Evolutionary conservation across 2,329 filamentous ascomycete species (phyloP).

Genomic region (Metarhizium brunneum): DNA sequence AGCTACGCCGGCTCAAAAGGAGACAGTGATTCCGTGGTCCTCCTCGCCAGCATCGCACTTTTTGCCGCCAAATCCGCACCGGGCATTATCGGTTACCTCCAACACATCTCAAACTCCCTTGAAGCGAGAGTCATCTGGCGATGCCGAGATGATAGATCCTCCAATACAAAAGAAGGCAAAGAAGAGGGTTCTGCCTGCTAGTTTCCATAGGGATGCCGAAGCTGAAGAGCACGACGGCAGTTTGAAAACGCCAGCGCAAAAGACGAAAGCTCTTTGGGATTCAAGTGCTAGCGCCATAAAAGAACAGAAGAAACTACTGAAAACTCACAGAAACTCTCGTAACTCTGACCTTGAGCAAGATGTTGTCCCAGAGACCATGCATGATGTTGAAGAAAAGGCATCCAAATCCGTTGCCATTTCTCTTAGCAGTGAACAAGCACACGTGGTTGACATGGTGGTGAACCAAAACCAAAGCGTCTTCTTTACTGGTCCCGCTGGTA

Average conservation of each 20-base stretch:
- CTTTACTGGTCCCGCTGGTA: constrained; percentile 94
- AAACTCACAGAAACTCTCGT: constrained; percentile 38
- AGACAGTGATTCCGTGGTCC: constrained; percentile 57
- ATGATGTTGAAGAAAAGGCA: constrained; percentile 26
- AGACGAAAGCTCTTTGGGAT: constrained; percentile 51
- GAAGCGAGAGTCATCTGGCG: constrained; percentile 34
- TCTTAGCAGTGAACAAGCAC: constrained; percentile 77
- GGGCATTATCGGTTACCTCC: constrained; percentile 9
- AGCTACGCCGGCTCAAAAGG: constrained; percentile 17
- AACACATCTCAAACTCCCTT: constrained; percentile 15
- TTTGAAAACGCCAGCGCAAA: constrained; percentile 22
- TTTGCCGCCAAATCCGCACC: constrained; percentile 22
- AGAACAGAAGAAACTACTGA: constrained; percentile 68
- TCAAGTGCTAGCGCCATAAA: constrained; percentile 65
- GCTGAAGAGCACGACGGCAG: constrained; percentile 23
- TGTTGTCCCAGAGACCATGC: constrained; percentile 26
- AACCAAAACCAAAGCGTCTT: constrained; percentile 82
- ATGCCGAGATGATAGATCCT: constrained; percentile 15
- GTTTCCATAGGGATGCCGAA: constrained; percentile 25
- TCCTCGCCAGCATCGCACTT: constrained; percentile 48
- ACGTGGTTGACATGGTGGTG: constrained; percentile 75
- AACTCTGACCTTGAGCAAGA: constrained; percentile 27
- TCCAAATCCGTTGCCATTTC: constrained; percentile 48
- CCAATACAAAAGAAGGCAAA: constrained; percentile 35
- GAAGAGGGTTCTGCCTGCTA: constrained; percentile 52